phyloP scores from a whole-genome alignment of 2,329 filamentous ascomycete species.

The Calonectria fujianensis region DNA sequence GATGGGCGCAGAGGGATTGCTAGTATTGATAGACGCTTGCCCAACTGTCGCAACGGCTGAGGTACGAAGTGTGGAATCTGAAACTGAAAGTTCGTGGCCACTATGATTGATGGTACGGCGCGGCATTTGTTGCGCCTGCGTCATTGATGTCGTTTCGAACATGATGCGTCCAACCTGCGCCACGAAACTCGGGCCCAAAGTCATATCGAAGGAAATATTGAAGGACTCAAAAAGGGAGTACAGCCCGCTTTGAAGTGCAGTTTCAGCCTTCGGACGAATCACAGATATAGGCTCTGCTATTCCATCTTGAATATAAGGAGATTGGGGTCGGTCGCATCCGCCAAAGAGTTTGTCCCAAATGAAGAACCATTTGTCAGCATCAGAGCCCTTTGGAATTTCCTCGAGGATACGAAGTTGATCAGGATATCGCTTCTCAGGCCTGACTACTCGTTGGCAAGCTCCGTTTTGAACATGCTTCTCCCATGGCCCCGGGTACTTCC shows the following conservation, averaged over 20 bases:
- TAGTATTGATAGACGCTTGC: not conserved
- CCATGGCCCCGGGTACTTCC: not conserved
- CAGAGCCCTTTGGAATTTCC: not conserved
- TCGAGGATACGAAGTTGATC: not conserved
- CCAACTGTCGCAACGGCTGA: accelerated
- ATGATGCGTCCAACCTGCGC: not conserved
- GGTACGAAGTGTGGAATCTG: not conserved
- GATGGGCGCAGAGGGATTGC: too few relatives aligned
- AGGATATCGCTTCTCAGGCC: not conserved
- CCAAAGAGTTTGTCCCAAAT: not conserved
- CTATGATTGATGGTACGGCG: too few relatives aligned
- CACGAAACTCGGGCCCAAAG: not conserved
- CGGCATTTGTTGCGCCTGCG: not conserved
- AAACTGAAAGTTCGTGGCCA: not conserved
- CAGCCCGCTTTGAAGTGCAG: not conserved
- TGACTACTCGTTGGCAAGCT: not conserved
- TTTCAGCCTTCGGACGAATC: not conserved
- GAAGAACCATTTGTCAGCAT: not conserved
- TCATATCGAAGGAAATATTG: not conserved
- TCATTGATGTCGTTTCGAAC: not conserved
- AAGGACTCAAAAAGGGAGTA: not conserved
- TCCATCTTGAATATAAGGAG: not conserved
- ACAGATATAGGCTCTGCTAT: not conserved
- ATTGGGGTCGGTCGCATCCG: not conserved
- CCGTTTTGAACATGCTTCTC: not conserved